phyloP scores from a whole-genome alignment of 1,139 yeast genomes.

The Hyphopichia burtonii region DNA sequence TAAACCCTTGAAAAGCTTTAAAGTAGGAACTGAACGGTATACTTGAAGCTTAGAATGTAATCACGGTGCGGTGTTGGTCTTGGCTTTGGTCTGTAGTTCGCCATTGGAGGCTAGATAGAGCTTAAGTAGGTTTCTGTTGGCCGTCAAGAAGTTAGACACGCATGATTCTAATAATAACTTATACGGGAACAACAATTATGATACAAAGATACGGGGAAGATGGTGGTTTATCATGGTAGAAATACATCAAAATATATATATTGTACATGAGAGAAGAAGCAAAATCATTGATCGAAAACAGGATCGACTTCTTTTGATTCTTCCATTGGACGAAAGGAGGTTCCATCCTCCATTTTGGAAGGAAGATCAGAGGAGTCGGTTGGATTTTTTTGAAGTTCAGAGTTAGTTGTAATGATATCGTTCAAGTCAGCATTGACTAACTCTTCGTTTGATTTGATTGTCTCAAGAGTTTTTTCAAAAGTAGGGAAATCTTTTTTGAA shows the following conservation, averaged over 20 bases:
- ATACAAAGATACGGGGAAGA: no score
- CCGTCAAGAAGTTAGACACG: no score
- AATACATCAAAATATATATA: neutral
- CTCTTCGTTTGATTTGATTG: neutral
- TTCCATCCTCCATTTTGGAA: no score
- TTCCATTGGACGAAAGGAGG: neutral
- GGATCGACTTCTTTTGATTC: constrained; percentile 2
- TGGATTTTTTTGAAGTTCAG: no score
- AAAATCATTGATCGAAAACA: neutral
- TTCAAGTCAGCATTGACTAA: neutral
- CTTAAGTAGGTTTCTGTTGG: no score
- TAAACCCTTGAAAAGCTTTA: neutral
- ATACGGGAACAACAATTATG: neutral
- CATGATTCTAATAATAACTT: neutral
- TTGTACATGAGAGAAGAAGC: neutral
- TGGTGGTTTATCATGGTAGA: no score
- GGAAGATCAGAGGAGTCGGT: no score
- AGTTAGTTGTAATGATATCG: neutral
- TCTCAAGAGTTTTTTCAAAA: neutral
- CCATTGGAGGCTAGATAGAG: no score
- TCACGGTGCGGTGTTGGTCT: no score
- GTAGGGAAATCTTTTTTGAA: constrained; percentile 1
- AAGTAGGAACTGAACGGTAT: no score
- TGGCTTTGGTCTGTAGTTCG: no score
- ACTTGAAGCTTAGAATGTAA: no score